phyloP scores from a whole-genome alignment of 306 rosid genomes.

The Datisca glomerata region DNA sequence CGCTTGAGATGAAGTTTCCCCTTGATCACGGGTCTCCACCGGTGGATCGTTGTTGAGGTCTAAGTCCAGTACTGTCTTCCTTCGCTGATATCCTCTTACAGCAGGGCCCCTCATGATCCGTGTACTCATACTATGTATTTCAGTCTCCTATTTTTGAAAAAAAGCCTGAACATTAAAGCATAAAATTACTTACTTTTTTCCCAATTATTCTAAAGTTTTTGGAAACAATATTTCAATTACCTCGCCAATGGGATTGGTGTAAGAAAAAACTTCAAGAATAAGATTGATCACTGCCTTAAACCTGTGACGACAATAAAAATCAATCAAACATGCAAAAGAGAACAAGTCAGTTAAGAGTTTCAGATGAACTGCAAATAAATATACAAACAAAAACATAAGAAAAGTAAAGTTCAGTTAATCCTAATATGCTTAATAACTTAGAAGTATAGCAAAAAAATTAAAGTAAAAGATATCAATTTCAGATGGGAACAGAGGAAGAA shows the following conservation, averaged over 20 bases:
- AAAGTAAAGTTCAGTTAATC: too few relatives aligned
- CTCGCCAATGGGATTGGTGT: background rate
- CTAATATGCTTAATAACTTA: too few relatives aligned
- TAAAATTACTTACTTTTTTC: too few relatives aligned
- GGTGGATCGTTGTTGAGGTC: slow-evolving; percentile 45
- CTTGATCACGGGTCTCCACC: slow-evolving; percentile 26
- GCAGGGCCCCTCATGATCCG: slow-evolving; percentile 15
- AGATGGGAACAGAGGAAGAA: too few relatives aligned
- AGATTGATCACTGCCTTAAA: background rate
- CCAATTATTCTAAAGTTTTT: background rate
- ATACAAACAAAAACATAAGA: too few relatives aligned
- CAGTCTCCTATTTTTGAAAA: background rate
- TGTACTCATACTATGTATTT: slow-evolving; percentile 23
- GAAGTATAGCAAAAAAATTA: too few relatives aligned
- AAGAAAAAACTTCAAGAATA: background rate
- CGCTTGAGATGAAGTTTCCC: slow-evolving; percentile 26
- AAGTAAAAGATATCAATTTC: too few relatives aligned
- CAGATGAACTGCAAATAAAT: too few relatives aligned
- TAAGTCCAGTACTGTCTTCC: slow-evolving; percentile 24
- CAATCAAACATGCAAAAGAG: too few relatives aligned
- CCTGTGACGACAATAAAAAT: background rate
- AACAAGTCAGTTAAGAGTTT: too few relatives aligned
- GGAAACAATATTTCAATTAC: background rate
- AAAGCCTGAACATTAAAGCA: background rate
- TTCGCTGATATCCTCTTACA: slow-evolving; percentile 23